Evolutionary conservation across 768 basidiomycete genomes (phyloP).

Genomic region (Amanita molliuscula): DNA sequence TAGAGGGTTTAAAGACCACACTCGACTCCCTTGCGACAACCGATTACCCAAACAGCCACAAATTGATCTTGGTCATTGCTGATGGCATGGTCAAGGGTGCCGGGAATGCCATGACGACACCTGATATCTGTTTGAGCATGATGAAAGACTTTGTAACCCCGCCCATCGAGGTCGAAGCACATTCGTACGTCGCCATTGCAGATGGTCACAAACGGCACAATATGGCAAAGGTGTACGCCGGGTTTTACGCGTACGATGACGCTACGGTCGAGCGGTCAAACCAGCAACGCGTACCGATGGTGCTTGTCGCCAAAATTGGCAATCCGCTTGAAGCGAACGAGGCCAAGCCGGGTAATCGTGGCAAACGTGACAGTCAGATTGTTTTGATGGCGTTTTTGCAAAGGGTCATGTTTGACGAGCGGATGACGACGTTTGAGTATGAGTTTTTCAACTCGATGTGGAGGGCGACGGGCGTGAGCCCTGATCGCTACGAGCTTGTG

Average conservation of each 20-base stretch:
- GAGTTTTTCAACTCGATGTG: slow-evolving; percentile 99
- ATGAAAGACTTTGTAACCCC: slow-evolving; percentile 90
- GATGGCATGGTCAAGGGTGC: slow-evolving; percentile 98
- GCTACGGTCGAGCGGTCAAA: slow-evolving; percentile 83
- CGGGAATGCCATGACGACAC: slow-evolving; percentile 82
- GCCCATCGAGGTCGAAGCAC: slow-evolving; percentile 78
- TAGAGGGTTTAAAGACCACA: slow-evolving; percentile 93
- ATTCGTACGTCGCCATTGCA: slow-evolving; percentile 97
- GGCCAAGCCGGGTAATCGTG: slow-evolving; percentile 93
- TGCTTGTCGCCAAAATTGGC: slow-evolving; percentile 92
- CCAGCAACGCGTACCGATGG: slow-evolving; percentile 93
- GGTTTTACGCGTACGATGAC: slow-evolving; percentile 93
- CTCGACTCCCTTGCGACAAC: slow-evolving; percentile 98
- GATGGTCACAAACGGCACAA: slow-evolving; percentile 99
- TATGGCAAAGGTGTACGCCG: slow-evolving; percentile 97
- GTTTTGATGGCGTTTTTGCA: slow-evolving; percentile 97
- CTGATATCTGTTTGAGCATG: slow-evolving; percentile 90
- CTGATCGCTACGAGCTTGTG: slow-evolving; percentile 91
- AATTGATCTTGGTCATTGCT: slow-evolving; percentile 88
- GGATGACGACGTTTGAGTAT: slow-evolving; percentile 99
- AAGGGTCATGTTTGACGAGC: slow-evolving; percentile 99
- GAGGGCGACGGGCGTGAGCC: slow-evolving; percentile 90
- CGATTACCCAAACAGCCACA: slow-evolving; percentile 97
- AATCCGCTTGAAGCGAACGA: slow-evolving; percentile 87
- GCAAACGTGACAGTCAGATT: slow-evolving; percentile 97